phyloP scores from a whole-genome alignment of 176 grass and related monocot genomes.

The Poa annua region DNA sequence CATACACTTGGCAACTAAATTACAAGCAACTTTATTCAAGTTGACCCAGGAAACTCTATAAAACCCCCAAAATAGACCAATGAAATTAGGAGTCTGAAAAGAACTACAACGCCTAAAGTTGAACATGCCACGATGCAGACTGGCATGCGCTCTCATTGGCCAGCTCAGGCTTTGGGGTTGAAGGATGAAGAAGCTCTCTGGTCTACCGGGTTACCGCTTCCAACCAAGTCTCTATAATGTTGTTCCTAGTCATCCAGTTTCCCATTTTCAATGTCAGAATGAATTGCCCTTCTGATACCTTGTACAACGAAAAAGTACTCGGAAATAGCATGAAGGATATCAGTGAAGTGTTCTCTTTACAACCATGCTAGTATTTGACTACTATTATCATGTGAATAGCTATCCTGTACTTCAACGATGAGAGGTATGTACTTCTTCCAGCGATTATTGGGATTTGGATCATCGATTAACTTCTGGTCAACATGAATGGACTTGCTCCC shows the following conservation, averaged over 20 bases:
- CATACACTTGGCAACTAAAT: constrained; percentile 36
- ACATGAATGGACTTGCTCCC: no score
- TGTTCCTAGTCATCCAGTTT: constrained; percentile 81
- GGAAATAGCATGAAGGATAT: constrained; percentile 32
- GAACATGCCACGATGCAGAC: constrained; percentile 9
- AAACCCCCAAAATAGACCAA: constrained; percentile 10
- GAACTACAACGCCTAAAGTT: neutral
- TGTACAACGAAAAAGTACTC: constrained; percentile 89
- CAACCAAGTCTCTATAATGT: constrained; percentile 70
- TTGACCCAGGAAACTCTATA: constrained; percentile 50
- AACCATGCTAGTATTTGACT: constrained; percentile 9
- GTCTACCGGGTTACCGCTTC: constrained; percentile 41
- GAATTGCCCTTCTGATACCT: constrained; percentile 66
- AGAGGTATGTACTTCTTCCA: no score
- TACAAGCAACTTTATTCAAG: constrained; percentile 39
- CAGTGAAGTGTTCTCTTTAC: neutral
- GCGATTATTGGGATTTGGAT: no score
- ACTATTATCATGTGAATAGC: neutral
- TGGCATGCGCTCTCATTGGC: neutral
- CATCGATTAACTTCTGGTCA: no score
- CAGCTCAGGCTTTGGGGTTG: constrained; percentile 46
- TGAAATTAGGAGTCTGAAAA: constrained; percentile 1
- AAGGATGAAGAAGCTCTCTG: constrained; percentile 34
- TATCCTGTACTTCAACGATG: constrained; percentile 75
- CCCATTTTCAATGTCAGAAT: constrained; percentile 60